Conservation (phyloP, 495 filamentous ascomycete genomes). For the Neurospora africana region DNA sequence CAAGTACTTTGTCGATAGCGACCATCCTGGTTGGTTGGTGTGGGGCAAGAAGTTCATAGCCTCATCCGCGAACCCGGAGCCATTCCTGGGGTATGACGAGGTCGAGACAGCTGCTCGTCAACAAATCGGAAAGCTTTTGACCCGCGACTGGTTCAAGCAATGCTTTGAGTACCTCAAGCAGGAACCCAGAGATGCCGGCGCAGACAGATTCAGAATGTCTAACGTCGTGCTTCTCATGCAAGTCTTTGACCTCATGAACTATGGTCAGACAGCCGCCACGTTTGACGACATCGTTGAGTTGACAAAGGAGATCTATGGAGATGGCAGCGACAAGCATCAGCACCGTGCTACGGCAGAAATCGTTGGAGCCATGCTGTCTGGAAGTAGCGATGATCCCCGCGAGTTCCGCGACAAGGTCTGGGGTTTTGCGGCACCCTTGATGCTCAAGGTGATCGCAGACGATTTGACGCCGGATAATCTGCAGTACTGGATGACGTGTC, state of each 20-base stretch:
- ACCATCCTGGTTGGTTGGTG: constrained; percentile 94
- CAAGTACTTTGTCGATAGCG: constrained; percentile 81
- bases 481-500: constrained; percentile 84
- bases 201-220: constrained; percentile 83
- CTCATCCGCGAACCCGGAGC: constrained; percentile 55
- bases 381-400: constrained; percentile 57
- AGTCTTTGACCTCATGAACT: constrained; percentile 76
- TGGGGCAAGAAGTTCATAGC: constrained; percentile 81
- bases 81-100: constrained; percentile 72
- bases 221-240: constrained; percentile 78
- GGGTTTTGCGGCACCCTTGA: constrained; percentile 82
- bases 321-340: constrained; percentile 95
- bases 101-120: constrained; percentile 64
- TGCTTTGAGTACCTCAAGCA: constrained; percentile 94
- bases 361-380: constrained; percentile 68
- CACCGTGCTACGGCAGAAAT: constrained; percentile 95
- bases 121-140: constrained; percentile 71
- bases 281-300: constrained; percentile 85
- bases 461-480: constrained; percentile 91
- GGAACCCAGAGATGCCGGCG: constrained; percentile 73
- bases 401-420: constrained; percentile 66
- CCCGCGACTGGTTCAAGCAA: constrained; percentile 73
- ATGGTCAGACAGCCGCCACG: constrained; percentile 59
- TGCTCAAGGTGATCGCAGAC: constrained; percentile 75
- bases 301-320: constrained; percentile 62